Evolutionary conservation across 139 green algal genomes (phyloP), one percentile per base, ranked within the genome.

Genomic region (Closterium sp.): DNA sequence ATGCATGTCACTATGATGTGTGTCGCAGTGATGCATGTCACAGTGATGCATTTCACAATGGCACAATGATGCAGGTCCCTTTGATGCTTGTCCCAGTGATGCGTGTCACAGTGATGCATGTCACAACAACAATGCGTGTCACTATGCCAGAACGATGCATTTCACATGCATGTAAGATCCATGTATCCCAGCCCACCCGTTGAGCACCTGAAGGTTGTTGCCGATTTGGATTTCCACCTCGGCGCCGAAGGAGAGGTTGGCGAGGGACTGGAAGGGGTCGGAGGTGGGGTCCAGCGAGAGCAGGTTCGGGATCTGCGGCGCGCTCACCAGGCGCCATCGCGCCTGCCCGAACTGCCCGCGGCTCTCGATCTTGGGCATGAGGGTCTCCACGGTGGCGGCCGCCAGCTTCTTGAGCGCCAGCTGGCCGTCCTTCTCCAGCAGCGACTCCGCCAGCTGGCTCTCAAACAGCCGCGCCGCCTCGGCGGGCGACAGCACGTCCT

Each of bases 291-390:
- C 96, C 85, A 97, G 90, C 4, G 95, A 96, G 31, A 97, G 95
- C 10, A 97, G 91, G 85, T 96, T 96, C n/a, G 97, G 96, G 31
- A 99, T 97, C 86, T 95, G 96, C n/a, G 97, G 97, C 21, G 97
- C 97, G 42, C 94, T 96, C 28, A 98, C 97, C 27, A 99, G 95
- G 11, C 98, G 96, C 97, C 98, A 99, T n/a, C 96, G 91, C 30
- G 97, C 97, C 92, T 97, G 96, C 4, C 97, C 97, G 88, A 99
- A 95, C 93, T 98, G 96, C 0, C 98, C 98, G n/a, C 94, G 88
- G 21, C 97, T 98, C 95, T 99, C 97, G 34, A 99, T 96, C 92
- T 97, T 98, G 79, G 98, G 98, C 96, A 99, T 96, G 88, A 99
- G 94, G 5, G 96, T 97, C 42, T 95, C 94, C 45, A 99, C 96